Evolutionary conservation across 768 basidiomycete genomes (phyloP), one percentile per base, ranked within the genome.

Genomic region (Boletus subparvulus): DNA sequence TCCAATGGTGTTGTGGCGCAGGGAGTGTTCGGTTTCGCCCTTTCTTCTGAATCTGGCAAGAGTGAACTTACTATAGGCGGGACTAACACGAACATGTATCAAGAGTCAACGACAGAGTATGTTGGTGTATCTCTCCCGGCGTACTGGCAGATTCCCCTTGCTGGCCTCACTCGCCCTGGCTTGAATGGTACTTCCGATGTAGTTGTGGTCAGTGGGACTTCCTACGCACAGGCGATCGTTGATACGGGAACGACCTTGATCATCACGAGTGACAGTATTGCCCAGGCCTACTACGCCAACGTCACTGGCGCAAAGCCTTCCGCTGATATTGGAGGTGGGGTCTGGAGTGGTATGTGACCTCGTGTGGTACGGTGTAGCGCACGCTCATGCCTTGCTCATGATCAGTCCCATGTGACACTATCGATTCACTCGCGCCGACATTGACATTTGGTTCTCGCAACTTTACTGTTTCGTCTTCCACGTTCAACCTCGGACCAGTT

Each of bases 1-100:
- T 62, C 69, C 9, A 70, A 79, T 44, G 69, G 67, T 14, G 55
- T 59, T 35, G 65, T 74, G 2, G 55, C 71, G 8, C 61, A 74
- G 30, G 63, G 74, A 41, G 70, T 76, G 55, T 84, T 85, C 59
- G 74, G 77, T 26, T 77, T 85, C 62, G 79, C 80, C 58, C 71
- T 85, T 43, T 72, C 76, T 36, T 61, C 69, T 4, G 63, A 77
- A 12, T 28, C 69, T 17, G 64, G 68, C 12, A 75, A 73, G 24
- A 76, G 80, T n/a, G 81, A 83, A 65, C 75, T 88, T 14, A 79
- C 75, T 56, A 65, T 88, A 47, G 85, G 85, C 30, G 85, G 83
- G 33, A 74, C 75, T 6, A 76, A 88, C 66, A 61, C 61, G 5
- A 58, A 63, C 12, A 66, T 78, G 56, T 85, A 80, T 68, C 77